Conservation (phyloP, 495 filamentous ascomycete genomes). For the Aspergillus baeticus region DNA sequence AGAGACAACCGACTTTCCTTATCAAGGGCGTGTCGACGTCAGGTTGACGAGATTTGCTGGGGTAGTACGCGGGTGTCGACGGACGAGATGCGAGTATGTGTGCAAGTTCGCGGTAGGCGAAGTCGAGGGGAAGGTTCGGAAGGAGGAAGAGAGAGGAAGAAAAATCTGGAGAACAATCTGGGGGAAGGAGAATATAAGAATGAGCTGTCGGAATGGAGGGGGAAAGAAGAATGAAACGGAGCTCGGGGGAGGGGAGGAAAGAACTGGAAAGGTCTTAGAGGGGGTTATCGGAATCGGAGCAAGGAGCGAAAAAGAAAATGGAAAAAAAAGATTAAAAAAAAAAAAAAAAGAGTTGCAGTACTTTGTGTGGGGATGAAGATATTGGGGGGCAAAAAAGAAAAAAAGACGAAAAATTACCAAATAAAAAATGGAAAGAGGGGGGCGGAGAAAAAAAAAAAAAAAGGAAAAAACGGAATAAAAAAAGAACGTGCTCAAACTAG, state of each 20-base stretch:
- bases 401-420: conserved; percentile 15
- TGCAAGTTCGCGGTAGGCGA: conserved; percentile 4
- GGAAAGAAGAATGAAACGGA: conserved; percentile 35
- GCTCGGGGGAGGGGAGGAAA: conserved; percentile 38
- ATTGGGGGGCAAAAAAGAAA: conserved; percentile 27
- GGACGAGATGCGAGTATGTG: not conserved
- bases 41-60: not conserved
- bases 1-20: conserved; percentile 2
- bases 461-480: conserved; percentile 23
- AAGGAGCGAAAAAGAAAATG: conserved; percentile 20
- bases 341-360: conserved; percentile 18
- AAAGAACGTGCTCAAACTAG: conserved; percentile 26
- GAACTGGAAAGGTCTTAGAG: conserved; percentile 31
- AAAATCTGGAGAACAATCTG: conserved; percentile 31
- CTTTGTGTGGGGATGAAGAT: conserved; percentile 27
- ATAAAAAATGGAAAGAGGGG: conserved; percentile 19
- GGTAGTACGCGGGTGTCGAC: not conserved
- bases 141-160: conserved; percentile 15
- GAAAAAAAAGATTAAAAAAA: conserved; percentile 23
- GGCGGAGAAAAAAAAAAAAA: conserved; percentile 10
- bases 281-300: conserved; percentile 35
- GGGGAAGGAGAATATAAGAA: conserved; percentile 30
- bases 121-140: conserved; percentile 16
- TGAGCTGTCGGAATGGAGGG: conserved; percentile 37
- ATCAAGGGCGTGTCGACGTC: conserved; percentile 13